Evolutionary conservation across 805 yeast genomes (phyloP).

Genomic region (Starmerella apis): DNA sequence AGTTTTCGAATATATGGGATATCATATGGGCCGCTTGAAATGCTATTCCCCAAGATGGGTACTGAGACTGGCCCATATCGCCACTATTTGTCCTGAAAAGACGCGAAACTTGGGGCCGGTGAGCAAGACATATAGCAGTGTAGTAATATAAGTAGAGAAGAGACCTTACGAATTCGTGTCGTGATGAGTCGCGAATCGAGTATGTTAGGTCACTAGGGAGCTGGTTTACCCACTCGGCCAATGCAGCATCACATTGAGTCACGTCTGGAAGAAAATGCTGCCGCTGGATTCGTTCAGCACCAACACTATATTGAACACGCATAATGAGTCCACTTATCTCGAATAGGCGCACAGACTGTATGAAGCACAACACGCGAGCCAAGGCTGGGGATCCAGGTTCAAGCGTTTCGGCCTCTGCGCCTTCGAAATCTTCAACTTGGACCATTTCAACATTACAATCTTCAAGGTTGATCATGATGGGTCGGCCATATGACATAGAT

Average conservation of each 20-base stretch:
- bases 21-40: conserved; percentile 75
- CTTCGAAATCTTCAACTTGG: conserved; percentile 46
- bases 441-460: conserved; percentile 74
- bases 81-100: conserved; percentile 15
- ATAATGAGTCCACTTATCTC: conserved; percentile 62
- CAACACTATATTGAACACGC: conserved; percentile 59
- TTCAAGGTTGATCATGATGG: conserved; percentile 53
- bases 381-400: conserved; percentile 41
- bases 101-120: conserved; percentile 47
- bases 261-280: conserved; percentile 41
- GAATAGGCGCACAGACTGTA: conserved; percentile 53
- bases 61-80: conserved; percentile 27
- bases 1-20: conserved; percentile 48
- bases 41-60: conserved; percentile 72
- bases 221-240: conserved; percentile 66
- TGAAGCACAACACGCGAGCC: conserved; percentile 37
- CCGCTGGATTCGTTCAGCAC: conserved; percentile 44
- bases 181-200: conserved; percentile 39
- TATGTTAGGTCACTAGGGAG: conserved; percentile 55
- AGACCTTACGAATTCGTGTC: conserved; percentile 48
- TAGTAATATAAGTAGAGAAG: conserved; percentile 60
- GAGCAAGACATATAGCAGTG: conserved; percentile 58
- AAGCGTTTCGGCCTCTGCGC: conserved; percentile 9
- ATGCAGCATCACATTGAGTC: conserved; percentile 57
- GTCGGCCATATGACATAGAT: conserved; percentile 66